Evolutionary conservation across 1,284 basidiomycete species (phyloP), one percentile per base, ranked within the genome.

Genomic region (Tetrapyrgos nigripes): DNA sequence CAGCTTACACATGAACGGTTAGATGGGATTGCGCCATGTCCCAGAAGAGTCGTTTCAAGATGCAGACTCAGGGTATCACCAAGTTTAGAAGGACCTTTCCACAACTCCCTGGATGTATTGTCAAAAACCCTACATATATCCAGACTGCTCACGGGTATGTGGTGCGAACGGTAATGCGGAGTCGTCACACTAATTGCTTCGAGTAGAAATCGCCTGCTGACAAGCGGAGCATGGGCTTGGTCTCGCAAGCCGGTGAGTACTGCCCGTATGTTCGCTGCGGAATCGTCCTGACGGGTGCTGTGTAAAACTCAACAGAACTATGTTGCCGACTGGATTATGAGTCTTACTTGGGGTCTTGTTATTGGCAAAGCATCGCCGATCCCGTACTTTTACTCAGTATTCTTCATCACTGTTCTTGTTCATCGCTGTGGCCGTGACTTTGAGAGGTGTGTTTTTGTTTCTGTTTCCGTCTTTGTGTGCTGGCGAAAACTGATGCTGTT

Each of bases 31-130:
- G 92, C 13, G 83, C 94, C 8, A 98, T 97, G 94, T 89, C 95
- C 3, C 97, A 99, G 72, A 99, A 99, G 80, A 96, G 94, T 63
- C 88, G 91, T 63, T 98, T 98, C 86, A 97, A 97, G 75, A 97
- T 98, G 91, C 92, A 97, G 74, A 91, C 92, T 44, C 94, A 95
- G 70, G 95, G 94, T 31, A 93, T 93, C 66, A 91, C 87, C 70
- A 84, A 85, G 55, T 92, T 91, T 78, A 91, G 96, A 69, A 89
- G 89, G 69, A 91, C 96, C 0, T 99, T 99, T 88, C 97, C 97
- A 56, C 93, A 97, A 71, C 81, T 98, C 26, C 97, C 97, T 1
- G 87, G 94, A 76, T 86, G 88, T 60, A 89, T 87, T n/a, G 77
- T 98, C 64, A 76, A 94, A 72, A 91, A 98, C 74, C 97, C 97